Evolutionary conservation across 2,329 filamentous ascomycete species (phyloP).

Genomic region (Leptoxyphium fumago): DNA sequence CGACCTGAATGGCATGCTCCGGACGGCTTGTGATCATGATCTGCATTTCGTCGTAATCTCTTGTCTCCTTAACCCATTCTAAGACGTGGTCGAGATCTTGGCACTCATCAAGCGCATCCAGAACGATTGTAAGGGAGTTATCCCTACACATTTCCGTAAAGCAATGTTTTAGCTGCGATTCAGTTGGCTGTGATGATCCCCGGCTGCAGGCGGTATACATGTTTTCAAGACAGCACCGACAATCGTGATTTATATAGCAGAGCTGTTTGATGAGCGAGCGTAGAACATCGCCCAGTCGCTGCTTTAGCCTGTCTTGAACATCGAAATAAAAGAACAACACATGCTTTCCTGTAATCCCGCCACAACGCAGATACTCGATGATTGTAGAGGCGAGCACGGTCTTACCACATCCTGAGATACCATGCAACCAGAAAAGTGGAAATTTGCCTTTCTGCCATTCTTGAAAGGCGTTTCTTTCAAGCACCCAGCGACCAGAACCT

Average conservation of each 20-base stretch:
- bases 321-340: no score
- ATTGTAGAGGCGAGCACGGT: neutral
- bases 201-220: no score
- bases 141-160: no score
- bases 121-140: no score
- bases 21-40: neutral
- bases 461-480: neutral
- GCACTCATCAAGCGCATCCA: neutral
- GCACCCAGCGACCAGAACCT: neutral
- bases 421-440: neutral
- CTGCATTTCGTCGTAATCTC: neutral
- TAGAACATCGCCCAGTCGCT: no score
- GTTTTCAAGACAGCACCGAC: no score
- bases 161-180: no score
- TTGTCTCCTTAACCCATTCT: neutral
- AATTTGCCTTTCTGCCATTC: neutral
- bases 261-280: no score
- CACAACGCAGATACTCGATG: neutral
- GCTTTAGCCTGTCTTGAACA: no score
- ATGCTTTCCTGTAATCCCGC: no score
- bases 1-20: neutral
- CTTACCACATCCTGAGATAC: neutral
- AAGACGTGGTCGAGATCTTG: neutral
- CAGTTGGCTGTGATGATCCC: no score
- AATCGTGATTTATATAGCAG: no score